Base-by-base conservation (phyloP, 352 stramenopile species). In the Globisporangium splendens region DNA sequence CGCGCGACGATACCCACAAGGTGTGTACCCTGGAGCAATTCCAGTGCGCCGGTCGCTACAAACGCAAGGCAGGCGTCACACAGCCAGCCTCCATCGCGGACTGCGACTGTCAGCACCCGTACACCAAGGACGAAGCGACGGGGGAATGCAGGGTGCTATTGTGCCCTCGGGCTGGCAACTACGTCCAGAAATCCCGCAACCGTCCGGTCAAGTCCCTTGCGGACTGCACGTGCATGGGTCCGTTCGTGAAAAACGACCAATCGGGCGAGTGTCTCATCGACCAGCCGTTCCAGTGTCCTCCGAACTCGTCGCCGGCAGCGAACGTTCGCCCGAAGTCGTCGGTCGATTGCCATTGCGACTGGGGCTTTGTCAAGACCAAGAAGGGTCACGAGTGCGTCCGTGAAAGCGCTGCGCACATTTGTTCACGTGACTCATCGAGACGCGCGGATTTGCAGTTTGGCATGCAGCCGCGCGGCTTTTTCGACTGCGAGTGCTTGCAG, bases 81-180 rank as follows among this genome's bases (percentile, higher is more conserved):
- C 50, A 56, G 3, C 63, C 79, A 15, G 54, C 62, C n/a, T 91
- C 83, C 6, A 59, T 87, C 44, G 69, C 67, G 0, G 85, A 93
- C 72, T 95, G 85, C 51, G 77, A 84, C 63, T 95, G 85, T 50
- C 66, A 79, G 28, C 66, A 70, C 8, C 85, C 85, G 33, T 95
- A 95, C 69, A 73, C 70, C 41, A 91, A n/a, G 43, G 74, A 91
- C 38, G 59, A 74, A 5, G 63, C 63, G 18, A 85, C 75, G 2
- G 75, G 76, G 8, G 63, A 74, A 48, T 93, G 85, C 51, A 24
- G 69, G 24, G 56, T 95, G 20, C 66, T 54, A 0, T 72, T 69
- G 39, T 95, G 85, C 35, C 85, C 83, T 2, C 73, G 85, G 38
- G 81, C 83, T 2, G 85, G 83, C 28, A 91, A 95, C 68, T 95